Conservation (phyloP, 495 filamentous ascomycete genomes). For the Aspergillus coremiiformis region DNA sequence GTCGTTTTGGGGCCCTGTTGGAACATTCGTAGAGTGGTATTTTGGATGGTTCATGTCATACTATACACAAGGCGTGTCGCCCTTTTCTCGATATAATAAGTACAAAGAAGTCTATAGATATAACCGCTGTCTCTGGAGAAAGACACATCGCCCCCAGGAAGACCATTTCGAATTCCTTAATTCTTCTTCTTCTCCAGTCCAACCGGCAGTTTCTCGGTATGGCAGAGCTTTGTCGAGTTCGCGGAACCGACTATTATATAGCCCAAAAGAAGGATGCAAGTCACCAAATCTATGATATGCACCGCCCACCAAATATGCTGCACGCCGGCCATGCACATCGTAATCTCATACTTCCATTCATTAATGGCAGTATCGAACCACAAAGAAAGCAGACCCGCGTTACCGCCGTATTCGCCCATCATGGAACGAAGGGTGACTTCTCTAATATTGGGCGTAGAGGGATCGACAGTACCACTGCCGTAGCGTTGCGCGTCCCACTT, state of each 20-base stretch:
- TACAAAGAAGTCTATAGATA: background rate
- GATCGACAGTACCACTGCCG: background rate
- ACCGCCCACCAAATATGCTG: slow-evolving; percentile 95
- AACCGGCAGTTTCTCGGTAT: background rate
- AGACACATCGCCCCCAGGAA: background rate
- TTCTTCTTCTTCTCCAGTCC: background rate
- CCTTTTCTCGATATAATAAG: background rate
- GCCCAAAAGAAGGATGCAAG: slow-evolving; percentile 20
- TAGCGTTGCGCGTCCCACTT: slow-evolving; percentile 23
- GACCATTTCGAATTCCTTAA: background rate
- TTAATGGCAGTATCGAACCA: slow-evolving; percentile 67
- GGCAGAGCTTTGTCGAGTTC: background rate
- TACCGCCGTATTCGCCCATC: slow-evolving; percentile 92
- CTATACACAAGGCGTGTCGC: background rate
- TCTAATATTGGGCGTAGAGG: slow-evolving; percentile 43
- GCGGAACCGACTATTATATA: slow-evolving; percentile 7
- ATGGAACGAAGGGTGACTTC: slow-evolving; percentile 95
- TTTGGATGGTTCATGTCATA: background rate
- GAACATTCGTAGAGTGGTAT: background rate
- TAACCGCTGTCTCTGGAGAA: background rate
- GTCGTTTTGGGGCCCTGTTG: background rate
- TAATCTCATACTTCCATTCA: slow-evolving; percentile 78
- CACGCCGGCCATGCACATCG: slow-evolving; percentile 65
- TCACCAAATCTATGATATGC: slow-evolving; percentile 62
- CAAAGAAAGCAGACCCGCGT: slow-evolving; percentile 74